A percentile compares a stretch with the other conserved stretches of the same genome.
Conservation (phyloP, 2,329 filamentous ascomycete genomes). For the Diaporthe eres region DNA sequence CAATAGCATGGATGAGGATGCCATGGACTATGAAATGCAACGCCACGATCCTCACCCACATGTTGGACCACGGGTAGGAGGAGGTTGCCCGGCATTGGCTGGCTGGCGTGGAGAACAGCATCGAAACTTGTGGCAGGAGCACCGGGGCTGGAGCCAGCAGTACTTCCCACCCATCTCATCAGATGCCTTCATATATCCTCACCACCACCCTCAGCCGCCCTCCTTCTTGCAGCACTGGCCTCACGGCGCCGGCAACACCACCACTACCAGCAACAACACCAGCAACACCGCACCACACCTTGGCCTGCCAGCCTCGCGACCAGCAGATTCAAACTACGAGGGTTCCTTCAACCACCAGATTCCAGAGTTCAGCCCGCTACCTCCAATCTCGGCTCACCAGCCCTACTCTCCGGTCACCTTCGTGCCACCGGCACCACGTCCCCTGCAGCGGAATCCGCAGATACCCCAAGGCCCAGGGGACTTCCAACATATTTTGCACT, state of each 20-base stretch:
- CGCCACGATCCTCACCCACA: constrained; percentile 41
- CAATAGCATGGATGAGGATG: constrained; percentile 46
- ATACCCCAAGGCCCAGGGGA: constrained; percentile 31
- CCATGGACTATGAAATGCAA: constrained; percentile 52
- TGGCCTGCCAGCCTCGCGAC: constrained; percentile 17
- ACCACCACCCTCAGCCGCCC: constrained; percentile 23
- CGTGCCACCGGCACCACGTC: constrained; percentile 8
- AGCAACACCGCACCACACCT: constrained; percentile 17
- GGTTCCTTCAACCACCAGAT: constrained; percentile 31
- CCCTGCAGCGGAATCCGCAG: constrained; percentile 17
- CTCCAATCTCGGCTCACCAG: constrained; percentile 25
- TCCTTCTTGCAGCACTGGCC: constrained; percentile 24
- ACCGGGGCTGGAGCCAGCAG: constrained; percentile 33
- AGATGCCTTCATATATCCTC: constrained; percentile 32
- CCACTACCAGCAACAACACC: not conserved
- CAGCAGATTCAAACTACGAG: constrained; percentile 17
- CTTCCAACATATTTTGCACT: constrained; percentile 35
- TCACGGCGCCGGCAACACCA: not conserved
- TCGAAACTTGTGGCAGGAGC: constrained; percentile 28
- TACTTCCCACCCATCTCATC: constrained; percentile 31
- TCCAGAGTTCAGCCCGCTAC: constrained; percentile 23
- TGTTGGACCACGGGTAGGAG: constrained; percentile 34
- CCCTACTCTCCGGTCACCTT: constrained; percentile 31
- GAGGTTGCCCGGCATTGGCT: constrained; percentile 36
- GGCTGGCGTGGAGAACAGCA: constrained; percentile 37